Base-by-base conservation (phyloP, 2,329 filamentous ascomycete genomes). In the Fusarium nanum region DNA sequence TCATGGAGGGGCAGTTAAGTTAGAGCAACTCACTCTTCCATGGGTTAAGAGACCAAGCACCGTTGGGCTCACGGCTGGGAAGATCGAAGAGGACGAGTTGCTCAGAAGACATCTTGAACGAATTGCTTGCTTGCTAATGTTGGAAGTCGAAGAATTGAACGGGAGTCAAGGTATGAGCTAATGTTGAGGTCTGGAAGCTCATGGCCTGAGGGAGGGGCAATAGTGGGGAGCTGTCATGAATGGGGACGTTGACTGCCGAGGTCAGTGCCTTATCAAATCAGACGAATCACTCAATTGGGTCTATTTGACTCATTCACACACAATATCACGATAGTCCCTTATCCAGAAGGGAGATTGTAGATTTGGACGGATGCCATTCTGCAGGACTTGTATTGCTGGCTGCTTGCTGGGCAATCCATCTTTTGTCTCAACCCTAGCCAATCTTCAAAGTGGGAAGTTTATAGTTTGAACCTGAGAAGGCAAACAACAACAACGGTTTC, bases 41-140 rank as follows among this genome's bases (percentile, higher is more conserved):
- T 1, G 90, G 87, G 76, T 93, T 93, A 47, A 87, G 79, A 2
- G 89, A 91, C 91, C 91, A 93, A 10, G 79, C 79, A 41, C 81
- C 77, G 18, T 80, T 81, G 22, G 80, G 76, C 25, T 70, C 78
- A 75, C 82, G 85, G 78, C 83, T 88, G 5, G 89, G 86, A 5
- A 93, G 77, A 76, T 93, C 91, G 70, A 88, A 91, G 3, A 93
- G 76, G 11, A 86, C 80, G 40, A 90, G 81, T 45, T 81, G 77
- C 6, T 73, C 66, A 2, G 77, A 68, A 30, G 78, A 62, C 78
- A 81, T 81, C 8, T 28, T 72, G 57, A 25, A 12, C 2, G 28
- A 18, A 32, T 27, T 28, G 2, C 1, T 5, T 32, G 5, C 5
- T 18, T 3, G 7, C 1, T 27, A n/a, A n/a, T 23, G 22, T 16